Conservation (phyloP, 2,329 filamentous ascomycete species). For the Fusarium illudens region DNA sequence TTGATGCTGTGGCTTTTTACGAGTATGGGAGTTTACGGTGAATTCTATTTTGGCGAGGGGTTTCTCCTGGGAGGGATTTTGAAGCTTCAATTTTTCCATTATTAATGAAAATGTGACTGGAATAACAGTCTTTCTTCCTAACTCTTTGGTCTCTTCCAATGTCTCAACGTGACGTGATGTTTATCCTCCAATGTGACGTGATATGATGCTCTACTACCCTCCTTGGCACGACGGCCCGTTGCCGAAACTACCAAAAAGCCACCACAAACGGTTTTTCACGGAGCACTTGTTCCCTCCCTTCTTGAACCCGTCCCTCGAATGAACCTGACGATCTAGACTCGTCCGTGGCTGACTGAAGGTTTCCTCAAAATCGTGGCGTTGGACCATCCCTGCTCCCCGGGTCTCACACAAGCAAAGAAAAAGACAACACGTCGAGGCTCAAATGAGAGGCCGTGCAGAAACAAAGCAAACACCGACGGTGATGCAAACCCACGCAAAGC, state of each 20-base stretch:
- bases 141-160: neutral
- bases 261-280: neutral
- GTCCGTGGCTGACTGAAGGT: slow-evolving; percentile 3
- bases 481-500: neutral
- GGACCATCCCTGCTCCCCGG: neutral
- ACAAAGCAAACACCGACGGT: slow-evolving; percentile 1
- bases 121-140: slow-evolving; percentile 14
- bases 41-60: neutral
- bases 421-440: too few relatives aligned
- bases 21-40: slow-evolving; percentile 28
- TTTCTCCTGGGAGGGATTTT: slow-evolving; percentile 10
- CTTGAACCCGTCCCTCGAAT: neutral
- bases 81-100: slow-evolving; percentile 8
- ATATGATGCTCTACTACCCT: neutral
- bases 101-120: slow-evolving; percentile 26
- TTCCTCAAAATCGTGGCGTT: neutral
- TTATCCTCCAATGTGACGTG: neutral
- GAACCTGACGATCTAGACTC: slow-evolving; percentile 1
- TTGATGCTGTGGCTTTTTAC: neutral
- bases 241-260: slow-evolving; percentile 10
- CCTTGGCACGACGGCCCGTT: slow-evolving; percentile 13
- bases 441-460: neutral
- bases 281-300: neutral
- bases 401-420: neutral
- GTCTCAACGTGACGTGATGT: neutral